phyloP scores from a whole-genome alignment of 139 green algal genomes.

The Micractinium sp. region DNA sequence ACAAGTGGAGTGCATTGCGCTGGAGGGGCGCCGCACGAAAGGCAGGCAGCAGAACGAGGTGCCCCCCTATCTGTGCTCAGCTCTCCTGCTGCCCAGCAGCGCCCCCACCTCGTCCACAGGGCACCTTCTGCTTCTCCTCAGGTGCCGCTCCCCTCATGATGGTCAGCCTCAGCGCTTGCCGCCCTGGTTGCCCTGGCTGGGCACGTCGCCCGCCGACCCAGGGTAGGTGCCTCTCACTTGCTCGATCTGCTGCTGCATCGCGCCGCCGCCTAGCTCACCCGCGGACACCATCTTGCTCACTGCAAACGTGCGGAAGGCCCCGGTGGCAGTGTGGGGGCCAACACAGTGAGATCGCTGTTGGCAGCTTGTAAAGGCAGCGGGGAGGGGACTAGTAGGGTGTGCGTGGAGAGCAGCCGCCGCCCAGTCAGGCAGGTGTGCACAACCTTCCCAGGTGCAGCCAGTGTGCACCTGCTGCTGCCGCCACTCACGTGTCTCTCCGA shows the following conservation, averaged over 20 bases:
- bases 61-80: too few relatives aligned
- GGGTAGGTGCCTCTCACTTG: neutral
- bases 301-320: neutral
- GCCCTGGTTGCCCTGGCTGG: neutral
- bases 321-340: neutral
- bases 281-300: neutral
- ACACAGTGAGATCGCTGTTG: neutral
- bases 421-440: too few relatives aligned
- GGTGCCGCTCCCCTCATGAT: too few relatives aligned
- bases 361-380: neutral
- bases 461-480: too few relatives aligned
- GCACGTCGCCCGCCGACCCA: neutral
- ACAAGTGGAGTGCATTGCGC: too few relatives aligned
- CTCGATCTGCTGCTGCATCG: neutral
- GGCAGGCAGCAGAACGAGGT: too few relatives aligned
- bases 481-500: neutral
- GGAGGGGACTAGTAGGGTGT: neutral
- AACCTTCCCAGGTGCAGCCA: too few relatives aligned
- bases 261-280: neutral
- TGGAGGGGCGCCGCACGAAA: too few relatives aligned
- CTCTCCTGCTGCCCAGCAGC: too few relatives aligned
- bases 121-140: too few relatives aligned
- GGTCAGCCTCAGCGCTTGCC: too few relatives aligned
- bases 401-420: neutral
- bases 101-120: too few relatives aligned